phyloP scores from a whole-genome alignment of 1,284 basidiomycete species.

The Albatrellus sp. region DNA sequence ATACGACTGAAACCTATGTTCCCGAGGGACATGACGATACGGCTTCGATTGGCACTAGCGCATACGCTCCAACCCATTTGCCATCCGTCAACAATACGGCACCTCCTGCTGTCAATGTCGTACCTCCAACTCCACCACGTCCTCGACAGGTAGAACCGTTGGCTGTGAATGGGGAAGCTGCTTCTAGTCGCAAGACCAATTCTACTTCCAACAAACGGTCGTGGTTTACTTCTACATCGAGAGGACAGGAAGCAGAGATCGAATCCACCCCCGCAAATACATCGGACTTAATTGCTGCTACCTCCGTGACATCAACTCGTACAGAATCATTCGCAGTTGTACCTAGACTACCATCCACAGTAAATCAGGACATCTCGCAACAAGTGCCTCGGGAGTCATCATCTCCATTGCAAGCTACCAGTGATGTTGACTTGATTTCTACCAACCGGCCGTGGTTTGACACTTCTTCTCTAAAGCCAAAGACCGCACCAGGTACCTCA shows the following conservation, averaged over 20 bases:
- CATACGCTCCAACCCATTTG: neutral
- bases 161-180: no score
- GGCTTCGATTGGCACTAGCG: neutral
- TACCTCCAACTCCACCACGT: slow-evolving; percentile 3
- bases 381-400: neutral
- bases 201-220: no score
- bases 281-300: no score
- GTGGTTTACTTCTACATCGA: no score
- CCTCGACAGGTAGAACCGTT: neutral
- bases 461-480: slow-evolving; percentile 1
- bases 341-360: no score
- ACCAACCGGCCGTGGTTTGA: slow-evolving; percentile 10
- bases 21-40: no score
- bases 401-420: neutral
- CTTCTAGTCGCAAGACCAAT: no score
- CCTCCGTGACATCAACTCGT: no score
- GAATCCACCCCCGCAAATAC: no score
- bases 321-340: no score
- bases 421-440: neutral
- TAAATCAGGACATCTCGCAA: neutral
- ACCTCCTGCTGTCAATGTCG: neutral
- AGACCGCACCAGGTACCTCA: neutral
- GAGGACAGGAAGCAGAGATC: no score
- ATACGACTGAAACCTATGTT: neutral
- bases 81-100: no score